A percentile compares a stretch with the other conserved stretches of the same genome.
These are phyloP conservation scores for Hyaloscypha finlandica DNA, from an alignment of 495 filamentous ascomycete species.

Conservation along the genomic window DNA sequence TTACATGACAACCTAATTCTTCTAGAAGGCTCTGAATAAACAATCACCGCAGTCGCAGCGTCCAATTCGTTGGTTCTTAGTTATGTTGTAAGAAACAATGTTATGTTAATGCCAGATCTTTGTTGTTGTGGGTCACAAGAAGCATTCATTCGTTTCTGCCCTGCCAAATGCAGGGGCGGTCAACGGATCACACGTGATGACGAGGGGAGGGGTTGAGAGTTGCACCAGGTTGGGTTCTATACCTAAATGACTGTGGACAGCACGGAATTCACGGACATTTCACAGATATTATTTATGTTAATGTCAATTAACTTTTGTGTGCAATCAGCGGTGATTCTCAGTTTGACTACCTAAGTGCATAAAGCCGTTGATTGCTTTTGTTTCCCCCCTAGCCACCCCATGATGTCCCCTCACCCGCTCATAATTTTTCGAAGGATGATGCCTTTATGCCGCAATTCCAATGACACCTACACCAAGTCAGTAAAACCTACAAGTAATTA, in stretches of 20 bases:
- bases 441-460: slow-evolving; percentile 68
- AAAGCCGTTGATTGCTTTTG: slow-evolving; percentile 11
- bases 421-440: neutral
- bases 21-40: neutral
- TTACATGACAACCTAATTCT: slow-evolving; percentile 5
- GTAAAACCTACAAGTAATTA: neutral
- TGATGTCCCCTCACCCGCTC: neutral
- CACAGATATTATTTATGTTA: neutral
- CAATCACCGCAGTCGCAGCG: neutral
- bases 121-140: neutral
- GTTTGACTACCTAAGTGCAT: neutral
- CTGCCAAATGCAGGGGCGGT: neutral
- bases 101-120: slow-evolving; percentile 1
- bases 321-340: neutral
- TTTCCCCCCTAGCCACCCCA: neutral
- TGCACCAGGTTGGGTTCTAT: too few species aligned
- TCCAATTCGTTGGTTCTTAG: neutral
- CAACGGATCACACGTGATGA: neutral
- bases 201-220: neutral
- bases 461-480: slow-evolving; percentile 67
- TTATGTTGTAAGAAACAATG: neutral
- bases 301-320: neutral
- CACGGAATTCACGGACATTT: neutral
- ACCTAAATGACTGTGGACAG: neutral
- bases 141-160: neutral